Conservation (phyloP, 768 basidiomycete genomes). For the Fibroporia radiculosa region DNA sequence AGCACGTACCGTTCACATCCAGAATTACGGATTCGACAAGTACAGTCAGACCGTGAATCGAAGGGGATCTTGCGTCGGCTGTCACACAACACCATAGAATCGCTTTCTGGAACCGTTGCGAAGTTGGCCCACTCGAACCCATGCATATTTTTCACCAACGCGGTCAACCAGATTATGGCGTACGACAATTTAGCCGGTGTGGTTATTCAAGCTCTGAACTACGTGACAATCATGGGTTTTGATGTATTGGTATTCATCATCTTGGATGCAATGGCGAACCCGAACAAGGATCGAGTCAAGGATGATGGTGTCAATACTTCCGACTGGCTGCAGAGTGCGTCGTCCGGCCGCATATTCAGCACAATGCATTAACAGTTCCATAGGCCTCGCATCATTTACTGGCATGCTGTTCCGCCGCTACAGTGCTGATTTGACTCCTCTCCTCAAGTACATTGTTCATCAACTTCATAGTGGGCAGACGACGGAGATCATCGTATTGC, state of each 20-base stretch:
- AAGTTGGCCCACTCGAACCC: slow-evolving; percentile 95
- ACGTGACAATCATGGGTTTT: slow-evolving; percentile 88
- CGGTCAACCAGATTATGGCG: slow-evolving; percentile 90
- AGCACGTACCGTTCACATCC: slow-evolving; percentile 65
- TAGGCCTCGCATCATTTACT: slow-evolving; percentile 88
- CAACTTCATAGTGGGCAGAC: slow-evolving; percentile 78
- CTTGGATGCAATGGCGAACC: slow-evolving; percentile 81
- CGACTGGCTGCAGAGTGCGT: slow-evolving; percentile 88
- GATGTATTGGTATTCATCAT: slow-evolving; percentile 87
- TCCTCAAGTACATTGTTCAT: slow-evolving; percentile 87
- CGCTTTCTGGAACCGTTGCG: slow-evolving; percentile 80
- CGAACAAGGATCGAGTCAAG: slow-evolving; percentile 75
- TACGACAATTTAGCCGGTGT: slow-evolving; percentile 91
- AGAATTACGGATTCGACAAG: slow-evolving; percentile 69
- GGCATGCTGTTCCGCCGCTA: slow-evolving; percentile 89
- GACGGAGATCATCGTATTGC: slow-evolving; percentile 85
- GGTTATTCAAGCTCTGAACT: slow-evolving; percentile 83
- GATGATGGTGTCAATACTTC: slow-evolving; percentile 87
- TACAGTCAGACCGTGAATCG: slow-evolving; percentile 81
- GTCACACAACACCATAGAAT: slow-evolving; percentile 75
- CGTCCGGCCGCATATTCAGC: not conserved
- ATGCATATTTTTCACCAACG: slow-evolving; percentile 81
- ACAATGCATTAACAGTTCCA: slow-evolving; percentile 10
- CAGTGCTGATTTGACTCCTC: slow-evolving; percentile 71
- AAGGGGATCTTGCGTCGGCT: slow-evolving; percentile 86